Evolutionary conservation across 1,139 yeast species (phyloP), one percentile per base, ranked within the genome.

Genomic region (Diutina neorugosa): DNA sequence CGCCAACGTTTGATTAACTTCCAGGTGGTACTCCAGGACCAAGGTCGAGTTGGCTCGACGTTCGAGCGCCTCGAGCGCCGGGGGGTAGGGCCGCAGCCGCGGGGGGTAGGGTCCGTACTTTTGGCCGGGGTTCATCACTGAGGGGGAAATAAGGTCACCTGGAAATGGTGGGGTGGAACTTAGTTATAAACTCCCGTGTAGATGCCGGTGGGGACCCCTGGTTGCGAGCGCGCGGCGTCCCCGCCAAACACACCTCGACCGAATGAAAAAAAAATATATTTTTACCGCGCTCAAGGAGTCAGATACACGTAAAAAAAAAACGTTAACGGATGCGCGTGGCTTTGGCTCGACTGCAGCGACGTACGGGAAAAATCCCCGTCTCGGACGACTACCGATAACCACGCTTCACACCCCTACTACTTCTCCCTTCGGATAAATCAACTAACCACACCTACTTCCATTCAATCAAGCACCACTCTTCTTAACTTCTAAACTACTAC

Each of bases 41-140:
- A 76, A 67, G 54, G 65, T 65, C 53, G 65, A 68, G 61, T 78
- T 78, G 49, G 76, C 71, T 56, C 66, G 73, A 12, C 73, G 65
- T 61, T 80, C 84, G 51, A 76, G 65, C 20, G 69, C 65, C 58
- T 78, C 84, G 52, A 79, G 67, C 63, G 66, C 67, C 27, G 70
- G 59, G 41, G 71, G 67, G 61, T 77, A 77, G 3, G 50, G 21
- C 31, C 50, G 50, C 37, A 27, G 50, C n/a, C 21, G 16, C 16
- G 27, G 50, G 21, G 50, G 50, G 18, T 34, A 34, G 21, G 50
- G 50, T 23, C 50, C 50, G 31, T 46, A 46, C 27, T 46, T 46
- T 6, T n/a, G 18, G 43, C 20, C 20, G 43, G 18, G 43, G 19
- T 40, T 40, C 43, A 40, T 40, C 20, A 9, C 20, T 40, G 43